Percentiles rank a stretch among this genome's conserved stretches.
Conservation (phyloP, 2,329 filamentous ascomycete genomes). For the Xylariaceae sp. region DNA sequence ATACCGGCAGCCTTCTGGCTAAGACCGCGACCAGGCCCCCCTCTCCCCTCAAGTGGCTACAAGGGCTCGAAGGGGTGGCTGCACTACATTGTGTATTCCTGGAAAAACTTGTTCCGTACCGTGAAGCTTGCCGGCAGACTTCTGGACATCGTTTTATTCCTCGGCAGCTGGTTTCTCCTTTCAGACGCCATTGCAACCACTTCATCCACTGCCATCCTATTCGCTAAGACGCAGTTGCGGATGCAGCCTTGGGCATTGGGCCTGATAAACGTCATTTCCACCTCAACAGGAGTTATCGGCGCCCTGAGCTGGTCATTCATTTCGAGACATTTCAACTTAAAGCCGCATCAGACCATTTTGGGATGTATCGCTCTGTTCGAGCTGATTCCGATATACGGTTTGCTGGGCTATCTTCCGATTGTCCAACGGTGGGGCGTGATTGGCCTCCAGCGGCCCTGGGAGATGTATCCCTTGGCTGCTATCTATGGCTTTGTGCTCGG, state of each 20-base stretch:
- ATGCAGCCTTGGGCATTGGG: slow-evolving; percentile 88
- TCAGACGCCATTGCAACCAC: slow-evolving; percentile 94
- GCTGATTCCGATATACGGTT: slow-evolving; percentile 84
- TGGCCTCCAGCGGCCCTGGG: slow-evolving; percentile 90
- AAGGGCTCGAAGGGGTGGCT: slow-evolving; percentile 49
- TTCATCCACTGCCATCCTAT: slow-evolving; percentile 88
- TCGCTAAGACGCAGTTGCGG: slow-evolving; percentile 86
- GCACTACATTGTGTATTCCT: slow-evolving; percentile 76
- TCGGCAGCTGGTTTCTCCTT: slow-evolving; percentile 89
- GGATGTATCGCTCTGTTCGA: slow-evolving; percentile 90
- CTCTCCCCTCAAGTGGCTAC: slow-evolving; percentile 50
- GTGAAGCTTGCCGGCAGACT: slow-evolving; percentile 69
- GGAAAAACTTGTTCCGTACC: slow-evolving; percentile 81
- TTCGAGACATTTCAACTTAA: slow-evolving; percentile 64
- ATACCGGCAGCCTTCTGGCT: slow-evolving; percentile 86
- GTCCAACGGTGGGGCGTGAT: slow-evolving; percentile 70
- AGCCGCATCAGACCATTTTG: slow-evolving; percentile 82
- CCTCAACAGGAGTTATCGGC: slow-evolving; percentile 75
- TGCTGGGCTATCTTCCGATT: slow-evolving; percentile 81
- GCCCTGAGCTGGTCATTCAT: slow-evolving; percentile 87
- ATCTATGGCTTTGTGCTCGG: slow-evolving; percentile 93
- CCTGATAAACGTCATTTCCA: slow-evolving; percentile 90
- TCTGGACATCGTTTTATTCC: slow-evolving; percentile 71
- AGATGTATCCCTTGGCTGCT: slow-evolving; percentile 90
- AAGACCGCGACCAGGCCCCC: slow-evolving; percentile 82